phyloP scores from a whole-genome alignment of 805 yeast genomes.

The Saccharomycopsis fermentans region DNA sequence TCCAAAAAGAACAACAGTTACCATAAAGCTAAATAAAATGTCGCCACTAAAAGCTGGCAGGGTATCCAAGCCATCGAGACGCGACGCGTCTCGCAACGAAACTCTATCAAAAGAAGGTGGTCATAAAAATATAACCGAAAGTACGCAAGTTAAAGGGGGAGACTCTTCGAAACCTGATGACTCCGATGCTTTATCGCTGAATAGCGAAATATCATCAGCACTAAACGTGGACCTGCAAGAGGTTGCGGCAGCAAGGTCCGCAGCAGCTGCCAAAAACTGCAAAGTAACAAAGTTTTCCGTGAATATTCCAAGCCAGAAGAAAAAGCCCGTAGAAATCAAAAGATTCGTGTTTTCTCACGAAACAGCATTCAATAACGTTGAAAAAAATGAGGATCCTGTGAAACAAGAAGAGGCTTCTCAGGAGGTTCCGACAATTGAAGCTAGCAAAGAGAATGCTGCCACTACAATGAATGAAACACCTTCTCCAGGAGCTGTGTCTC shows the following conservation, averaged over 20 bases:
- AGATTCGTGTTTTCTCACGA: not conserved
- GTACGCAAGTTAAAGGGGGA: not conserved
- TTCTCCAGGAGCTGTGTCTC: not conserved
- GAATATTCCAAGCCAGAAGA: constrained; percentile 15
- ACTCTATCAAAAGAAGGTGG: not conserved
- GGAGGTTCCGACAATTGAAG: not conserved
- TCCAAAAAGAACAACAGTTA: not conserved
- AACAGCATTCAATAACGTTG: not conserved
- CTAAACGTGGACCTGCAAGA: constrained; percentile 4
- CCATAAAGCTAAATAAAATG: not conserved
- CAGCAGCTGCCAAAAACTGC: not conserved
- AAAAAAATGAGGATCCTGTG: not conserved
- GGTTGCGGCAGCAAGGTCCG: constrained; percentile 5
- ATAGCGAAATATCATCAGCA: not conserved
- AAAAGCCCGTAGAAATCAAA: constrained; percentile 6
- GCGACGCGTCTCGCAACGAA: not conserved
- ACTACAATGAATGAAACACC: not conserved
- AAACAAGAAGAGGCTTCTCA: not conserved
- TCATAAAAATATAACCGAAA: not conserved
- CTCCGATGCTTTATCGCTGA: not conserved
- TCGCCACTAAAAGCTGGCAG: not conserved
- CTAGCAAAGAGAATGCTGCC: not conserved
- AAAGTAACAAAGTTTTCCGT: not conserved
- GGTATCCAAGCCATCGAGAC: not conserved
- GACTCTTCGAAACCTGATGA: not conserved